Conservation (phyloP, 2,329 filamentous ascomycete species). For the Zopfia rhizophila region DNA sequence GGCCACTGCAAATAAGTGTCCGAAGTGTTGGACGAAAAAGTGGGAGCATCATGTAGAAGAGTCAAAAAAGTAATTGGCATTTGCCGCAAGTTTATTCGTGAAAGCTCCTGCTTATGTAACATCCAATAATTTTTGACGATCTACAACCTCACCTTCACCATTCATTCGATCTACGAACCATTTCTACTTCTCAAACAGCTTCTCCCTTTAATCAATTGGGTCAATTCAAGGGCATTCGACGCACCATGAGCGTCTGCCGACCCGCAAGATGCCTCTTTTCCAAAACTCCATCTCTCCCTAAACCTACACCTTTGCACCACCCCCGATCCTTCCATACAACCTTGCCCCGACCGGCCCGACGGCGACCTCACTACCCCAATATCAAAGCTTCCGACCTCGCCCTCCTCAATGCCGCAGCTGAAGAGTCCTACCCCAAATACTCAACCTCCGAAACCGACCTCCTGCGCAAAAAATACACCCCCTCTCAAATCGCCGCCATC, state of each 20-base stretch:
- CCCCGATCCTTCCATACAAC: constrained; percentile 56
- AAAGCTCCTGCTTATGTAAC: no score
- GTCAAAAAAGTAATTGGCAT: constrained; percentile 33
- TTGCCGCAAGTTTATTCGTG: no score
- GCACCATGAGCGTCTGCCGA: constrained; percentile 55
- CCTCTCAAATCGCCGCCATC: constrained; percentile 83
- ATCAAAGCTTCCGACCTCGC: constrained; percentile 56
- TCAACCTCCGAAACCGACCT: constrained; percentile 57
- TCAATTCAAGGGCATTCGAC: constrained; percentile 21
- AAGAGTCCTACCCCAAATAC: constrained; percentile 68
- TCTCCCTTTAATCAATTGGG: constrained; percentile 35
- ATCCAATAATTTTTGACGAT: no score
- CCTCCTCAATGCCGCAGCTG: constrained; percentile 45
- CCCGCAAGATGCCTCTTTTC: constrained; percentile 56
- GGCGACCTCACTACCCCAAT: constrained; percentile 54
- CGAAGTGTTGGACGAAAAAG: constrained; percentile 29
- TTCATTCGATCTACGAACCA: neutral
- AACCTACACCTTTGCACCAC: constrained; percentile 35
- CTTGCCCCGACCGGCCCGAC: constrained; percentile 47
- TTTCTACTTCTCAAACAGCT: constrained; percentile 7
- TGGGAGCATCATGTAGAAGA: constrained; percentile 27
- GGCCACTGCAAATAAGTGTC: constrained; percentile 33
- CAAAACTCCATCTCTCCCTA: constrained; percentile 34
- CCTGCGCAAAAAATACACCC: constrained; percentile 76
- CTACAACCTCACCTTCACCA: constrained; percentile 1